Evolutionary conservation across 2,329 filamentous ascomycete genomes (phyloP).

Genomic region (Davidsoniella australis): DNA sequence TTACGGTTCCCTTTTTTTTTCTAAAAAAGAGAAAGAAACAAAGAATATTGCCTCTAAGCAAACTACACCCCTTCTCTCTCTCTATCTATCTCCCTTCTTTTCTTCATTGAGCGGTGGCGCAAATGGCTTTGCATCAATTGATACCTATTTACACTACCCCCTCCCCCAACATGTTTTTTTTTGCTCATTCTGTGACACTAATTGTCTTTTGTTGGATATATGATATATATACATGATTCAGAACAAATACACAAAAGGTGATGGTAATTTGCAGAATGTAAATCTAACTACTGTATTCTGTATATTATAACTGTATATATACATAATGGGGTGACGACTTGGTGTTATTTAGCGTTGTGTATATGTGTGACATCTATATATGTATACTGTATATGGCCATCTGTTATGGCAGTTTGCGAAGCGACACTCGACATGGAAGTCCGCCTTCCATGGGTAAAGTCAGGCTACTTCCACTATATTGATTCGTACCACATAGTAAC

Average conservation of each 20-base stretch:
- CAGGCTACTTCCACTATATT: conserved; percentile 34
- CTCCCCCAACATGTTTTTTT: no score
- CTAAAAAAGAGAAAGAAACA: background rate
- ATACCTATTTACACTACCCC: no score
- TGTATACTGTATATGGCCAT: background rate
- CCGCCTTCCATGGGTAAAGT: conserved; percentile 48
- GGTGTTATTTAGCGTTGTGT: background rate
- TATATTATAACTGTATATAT: background rate
- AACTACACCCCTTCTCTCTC: no score
- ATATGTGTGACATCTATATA: background rate
- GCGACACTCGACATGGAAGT: conserved; percentile 28
- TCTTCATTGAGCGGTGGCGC: background rate
- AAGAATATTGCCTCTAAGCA: no score
- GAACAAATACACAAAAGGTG: no score
- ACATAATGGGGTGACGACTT: background rate
- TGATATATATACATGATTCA: no score
- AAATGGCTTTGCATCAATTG: no score
- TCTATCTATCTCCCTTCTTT: background rate
- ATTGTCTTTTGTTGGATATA: no score
- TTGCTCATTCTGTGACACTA: no score
- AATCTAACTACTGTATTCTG: background rate
- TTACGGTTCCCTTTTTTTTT: background rate
- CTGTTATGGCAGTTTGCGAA: background rate
- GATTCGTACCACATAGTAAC: conserved; percentile 19
- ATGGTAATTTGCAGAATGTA: no score